These are phyloP conservation scores for Oxalis stricta DNA, from an alignment of 441 rosid species.

Conservation along the genomic window DNA sequence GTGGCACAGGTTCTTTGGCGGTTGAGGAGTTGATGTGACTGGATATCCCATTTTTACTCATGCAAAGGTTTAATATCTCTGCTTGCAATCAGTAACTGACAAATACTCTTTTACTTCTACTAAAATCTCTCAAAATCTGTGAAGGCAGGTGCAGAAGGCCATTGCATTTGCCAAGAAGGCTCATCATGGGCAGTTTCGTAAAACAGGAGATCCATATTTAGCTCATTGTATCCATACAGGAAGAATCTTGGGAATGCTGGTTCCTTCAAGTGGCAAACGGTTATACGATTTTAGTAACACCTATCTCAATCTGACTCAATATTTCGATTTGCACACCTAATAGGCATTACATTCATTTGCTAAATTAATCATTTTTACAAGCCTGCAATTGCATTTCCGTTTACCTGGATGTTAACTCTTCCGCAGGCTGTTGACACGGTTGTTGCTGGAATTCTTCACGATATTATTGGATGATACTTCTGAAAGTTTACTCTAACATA, in stretches of 20 bases:
- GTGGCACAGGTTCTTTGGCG: conserved; percentile 30
- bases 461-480: conserved; percentile 47
- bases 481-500: conserved; percentile 34
- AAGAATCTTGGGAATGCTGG: conserved; percentile 51
- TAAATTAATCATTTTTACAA: not conserved
- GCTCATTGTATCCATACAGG: conserved; percentile 58
- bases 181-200: conserved; percentile 56
- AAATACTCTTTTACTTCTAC: conserved; percentile 9
- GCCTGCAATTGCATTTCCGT: not conserved
- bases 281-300: conserved; percentile 15
- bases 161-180: conserved; percentile 56
- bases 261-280: conserved; percentile 45
- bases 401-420: conserved; percentile 3
- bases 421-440: conserved; percentile 54
- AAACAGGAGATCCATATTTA: conserved; percentile 64
- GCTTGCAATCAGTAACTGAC: conserved; percentile 10
- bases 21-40: conserved; percentile 54
- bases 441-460: conserved; percentile 70
- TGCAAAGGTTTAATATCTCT: conserved; percentile 37
- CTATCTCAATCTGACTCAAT: not conserved
- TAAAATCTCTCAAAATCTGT: conserved; percentile 26
- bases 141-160: conserved; percentile 79
- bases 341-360: not conserved
- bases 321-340: too few relatives aligned
- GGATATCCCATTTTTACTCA: conserved; percentile 45